Percentiles rank a stretch among this genome's conserved stretches.
Evolutionary conservation across 2,329 filamentous ascomycete genomes (phyloP).

Genomic region (Trichoderma sp.): DNA sequence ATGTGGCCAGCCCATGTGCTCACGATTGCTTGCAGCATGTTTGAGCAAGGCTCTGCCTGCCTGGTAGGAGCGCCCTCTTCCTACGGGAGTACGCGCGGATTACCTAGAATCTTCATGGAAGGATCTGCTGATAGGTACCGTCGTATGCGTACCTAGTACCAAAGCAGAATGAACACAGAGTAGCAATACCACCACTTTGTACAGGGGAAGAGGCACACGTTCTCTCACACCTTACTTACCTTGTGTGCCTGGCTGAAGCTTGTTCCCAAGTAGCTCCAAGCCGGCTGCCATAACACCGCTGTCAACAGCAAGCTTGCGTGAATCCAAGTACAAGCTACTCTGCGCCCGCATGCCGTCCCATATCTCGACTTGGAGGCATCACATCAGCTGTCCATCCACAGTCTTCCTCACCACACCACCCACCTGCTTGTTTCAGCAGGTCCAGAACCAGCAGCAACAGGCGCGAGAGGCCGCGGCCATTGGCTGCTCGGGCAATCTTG

Average conservation of each 20-base stretch:
- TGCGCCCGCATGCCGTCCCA: constrained; percentile 19
- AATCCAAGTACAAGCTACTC: not conserved
- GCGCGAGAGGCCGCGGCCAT: constrained; percentile 3
- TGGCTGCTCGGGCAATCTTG: constrained; percentile 20
- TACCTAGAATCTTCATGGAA: not conserved
- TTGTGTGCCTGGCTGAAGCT: constrained; percentile 9
- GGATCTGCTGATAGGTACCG: constrained; percentile 7
- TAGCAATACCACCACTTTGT: not conserved
- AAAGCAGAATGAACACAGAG: not conserved
- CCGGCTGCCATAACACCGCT: not conserved
- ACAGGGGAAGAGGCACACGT: not conserved
- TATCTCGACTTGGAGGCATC: not conserved
- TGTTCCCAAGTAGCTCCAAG: constrained; percentile 15
- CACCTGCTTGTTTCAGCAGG: constrained; percentile 27
- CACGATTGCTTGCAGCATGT: constrained; percentile 2
- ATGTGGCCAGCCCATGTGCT: constrained; percentile 19
- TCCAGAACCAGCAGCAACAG: constrained; percentile 21
- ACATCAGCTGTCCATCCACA: constrained; percentile 21
- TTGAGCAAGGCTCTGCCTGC: constrained; percentile 3
- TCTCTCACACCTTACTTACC: constrained; percentile 8
- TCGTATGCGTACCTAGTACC: not conserved
- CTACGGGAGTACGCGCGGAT: not conserved
- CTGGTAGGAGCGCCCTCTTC: not conserved
- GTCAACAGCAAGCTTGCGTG: not conserved
- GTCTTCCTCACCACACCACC: constrained; percentile 22